phyloP scores from a whole-genome alignment of 257 asterid species.

The Petunia axillaris region DNA sequence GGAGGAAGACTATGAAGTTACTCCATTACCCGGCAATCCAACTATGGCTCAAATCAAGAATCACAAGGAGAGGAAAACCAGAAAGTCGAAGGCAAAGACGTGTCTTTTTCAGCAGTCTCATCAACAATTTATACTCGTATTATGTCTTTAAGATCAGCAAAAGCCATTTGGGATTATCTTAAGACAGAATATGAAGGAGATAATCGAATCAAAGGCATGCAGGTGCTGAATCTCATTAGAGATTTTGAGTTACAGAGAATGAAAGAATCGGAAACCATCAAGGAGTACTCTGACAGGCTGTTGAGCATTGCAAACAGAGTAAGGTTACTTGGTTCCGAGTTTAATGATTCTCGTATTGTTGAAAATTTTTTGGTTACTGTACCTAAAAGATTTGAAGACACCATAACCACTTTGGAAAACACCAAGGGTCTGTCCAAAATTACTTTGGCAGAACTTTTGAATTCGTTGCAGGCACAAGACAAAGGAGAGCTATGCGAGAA shows the following conservation, averaged over 20 bases:
- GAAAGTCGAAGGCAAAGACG: background rate
- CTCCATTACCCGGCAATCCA: background rate
- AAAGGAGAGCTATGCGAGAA: too few relatives aligned
- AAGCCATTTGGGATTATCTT: background rate
- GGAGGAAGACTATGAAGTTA: background rate
- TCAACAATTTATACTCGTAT: background rate
- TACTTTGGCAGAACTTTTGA: too few relatives aligned
- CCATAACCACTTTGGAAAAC: background rate
- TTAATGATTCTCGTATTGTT: background rate
- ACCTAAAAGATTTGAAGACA: background rate
- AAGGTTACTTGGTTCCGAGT: background rate
- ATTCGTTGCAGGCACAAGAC: too few relatives aligned
- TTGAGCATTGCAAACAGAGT: background rate
- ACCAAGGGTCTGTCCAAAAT: too few relatives aligned
- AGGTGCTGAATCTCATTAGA: background rate
- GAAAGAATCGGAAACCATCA: background rate
- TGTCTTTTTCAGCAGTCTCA: too few relatives aligned
- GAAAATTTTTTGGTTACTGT: background rate
- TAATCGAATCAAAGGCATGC: background rate
- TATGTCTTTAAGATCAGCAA: background rate
- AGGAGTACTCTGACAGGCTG: background rate
- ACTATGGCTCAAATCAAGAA: background rate
- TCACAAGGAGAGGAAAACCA: background rate
- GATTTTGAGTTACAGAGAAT: background rate
- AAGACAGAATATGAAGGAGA: background rate